A percentile compares a stretch with the other conserved stretches of the same genome.
Evolutionary conservation across 306 rosid genomes (phyloP).

Genomic region (Acmispon strigosus): DNA sequence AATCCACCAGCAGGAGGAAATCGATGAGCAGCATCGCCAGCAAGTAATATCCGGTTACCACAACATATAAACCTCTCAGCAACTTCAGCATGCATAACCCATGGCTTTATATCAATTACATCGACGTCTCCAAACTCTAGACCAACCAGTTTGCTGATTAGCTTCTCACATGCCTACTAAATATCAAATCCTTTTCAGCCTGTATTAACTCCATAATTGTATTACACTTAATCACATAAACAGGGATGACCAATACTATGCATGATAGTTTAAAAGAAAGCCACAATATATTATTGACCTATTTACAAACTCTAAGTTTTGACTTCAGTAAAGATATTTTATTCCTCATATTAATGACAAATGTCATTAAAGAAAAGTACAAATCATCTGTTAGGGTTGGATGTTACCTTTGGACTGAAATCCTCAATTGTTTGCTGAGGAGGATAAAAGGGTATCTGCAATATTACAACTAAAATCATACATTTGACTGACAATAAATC

Average conservation of each 20-base stretch:
- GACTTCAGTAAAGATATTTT: constrained; percentile 4
- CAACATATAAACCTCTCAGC: constrained; percentile 66
- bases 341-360: background rate
- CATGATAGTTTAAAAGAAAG: background rate
- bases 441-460: constrained; percentile 89
- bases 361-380: background rate
- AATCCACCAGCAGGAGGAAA: constrained; percentile 99
- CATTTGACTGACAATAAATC: constrained; percentile 16
- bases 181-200: constrained; percentile 25
- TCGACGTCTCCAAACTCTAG: constrained; percentile 61
- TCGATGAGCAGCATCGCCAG: constrained; percentile 95
- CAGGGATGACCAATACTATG: background rate
- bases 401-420: constrained; percentile 62
- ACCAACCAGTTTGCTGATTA: constrained; percentile 75
- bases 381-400: constrained; percentile 11
- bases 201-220: constrained; percentile 1
- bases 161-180: constrained; percentile 61
- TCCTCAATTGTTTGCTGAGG: constrained; percentile 84
- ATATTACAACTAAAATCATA: constrained; percentile 23
- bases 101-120: constrained; percentile 79
- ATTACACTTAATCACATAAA: background rate
- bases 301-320: constrained; percentile 1
- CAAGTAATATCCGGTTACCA: constrained; percentile 63
- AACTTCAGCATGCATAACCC: constrained; percentile 99
- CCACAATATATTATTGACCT: background rate